Conservation (phyloP, 2,329 filamentous ascomycete genomes). For the Fusarium mangiferae region DNA sequence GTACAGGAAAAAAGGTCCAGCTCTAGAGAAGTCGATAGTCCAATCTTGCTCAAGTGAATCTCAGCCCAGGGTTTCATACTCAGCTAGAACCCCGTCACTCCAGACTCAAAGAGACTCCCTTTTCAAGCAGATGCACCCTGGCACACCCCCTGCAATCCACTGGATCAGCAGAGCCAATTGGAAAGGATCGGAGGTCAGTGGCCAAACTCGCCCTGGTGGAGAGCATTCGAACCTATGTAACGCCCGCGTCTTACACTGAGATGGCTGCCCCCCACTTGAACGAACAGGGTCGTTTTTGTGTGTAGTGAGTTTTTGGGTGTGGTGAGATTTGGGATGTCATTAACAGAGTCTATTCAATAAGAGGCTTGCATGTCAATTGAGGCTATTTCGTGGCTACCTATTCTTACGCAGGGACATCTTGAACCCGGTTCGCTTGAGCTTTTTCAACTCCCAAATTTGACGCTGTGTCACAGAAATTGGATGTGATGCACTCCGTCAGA, state of each 20-base stretch:
- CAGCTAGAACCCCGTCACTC: constrained; percentile 9
- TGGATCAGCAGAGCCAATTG: constrained; percentile 23
- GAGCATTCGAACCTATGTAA: constrained; percentile 20
- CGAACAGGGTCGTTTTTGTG: constrained; percentile 17
- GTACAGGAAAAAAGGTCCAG: constrained; percentile 13
- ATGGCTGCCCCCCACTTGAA: constrained; percentile 37
- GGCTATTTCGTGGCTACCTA: constrained; percentile 4
- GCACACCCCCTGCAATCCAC: constrained; percentile 19
- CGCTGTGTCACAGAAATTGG: constrained; percentile 12
- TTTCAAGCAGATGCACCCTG: constrained; percentile 21
- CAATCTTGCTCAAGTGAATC: not conserved
- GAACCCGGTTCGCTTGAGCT: constrained; percentile 5
- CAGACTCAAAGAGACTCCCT: constrained; percentile 13
- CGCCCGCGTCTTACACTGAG: constrained; percentile 35
- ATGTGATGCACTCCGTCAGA: constrained; percentile 22
- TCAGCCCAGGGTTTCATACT: constrained; percentile 9
- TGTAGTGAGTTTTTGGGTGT: constrained; percentile 4
- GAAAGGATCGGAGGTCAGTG: constrained; percentile 14
- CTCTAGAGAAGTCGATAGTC: not conserved
- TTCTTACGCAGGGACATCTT: not conserved
- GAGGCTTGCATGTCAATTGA: constrained; percentile 12
- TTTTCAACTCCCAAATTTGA: constrained; percentile 1
- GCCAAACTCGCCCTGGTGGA: constrained; percentile 34
- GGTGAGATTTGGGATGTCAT: constrained; percentile 13
- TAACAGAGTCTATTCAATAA: constrained; percentile 24